Evolutionary conservation across 768 basidiomycete genomes (phyloP), one percentile per base, ranked within the genome.

Genomic region (Mycena rosella): DNA sequence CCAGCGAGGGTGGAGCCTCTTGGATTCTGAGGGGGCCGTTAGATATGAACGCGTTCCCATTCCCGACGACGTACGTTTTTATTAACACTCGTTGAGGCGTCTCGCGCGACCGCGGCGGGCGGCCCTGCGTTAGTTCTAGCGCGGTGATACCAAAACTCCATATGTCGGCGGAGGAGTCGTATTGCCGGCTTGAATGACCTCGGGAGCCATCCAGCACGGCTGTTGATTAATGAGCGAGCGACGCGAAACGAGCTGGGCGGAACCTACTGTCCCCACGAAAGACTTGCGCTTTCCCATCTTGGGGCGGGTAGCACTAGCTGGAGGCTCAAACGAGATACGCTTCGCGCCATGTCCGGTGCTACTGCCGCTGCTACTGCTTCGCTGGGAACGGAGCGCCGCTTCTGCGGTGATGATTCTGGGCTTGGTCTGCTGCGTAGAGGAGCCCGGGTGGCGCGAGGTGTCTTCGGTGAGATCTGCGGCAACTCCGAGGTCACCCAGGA

Each of bases 81-180:
- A 94, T 80, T 22, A 98, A 83, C 9, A 96, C 91, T 57, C 84
- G 82, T 60, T 91, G 88, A 2, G 95, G 87, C 10, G 90, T 84
- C 73, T 93, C 91, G 68, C 91, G 86, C 18, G 91, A 92, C 64
- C 89, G 83, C n/a, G 96, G 96, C 2, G 96, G 94, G 7, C 91
- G 88, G 0, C 96, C 96, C 74, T 94, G 91, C 0, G 94, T 86
- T 34, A 98, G 84, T 77, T 98, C 96, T 51, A 98, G 81, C 18
- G 96, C 92, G n/a, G 96, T 97, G 65, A 98, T 96, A 15, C 95
- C 96, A 76, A 98, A 93, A 64, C 94, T 96, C 96, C 96, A 98
- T 64, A 98, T 96, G 75, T 98, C 96, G 22, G 95, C 95, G 69
- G 90, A 87, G 15, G 89, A 86, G 75, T 96, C 95, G 76, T 96